A percentile compares a stretch with the other conserved stretches of the same genome.
These are phyloP conservation scores for Tricladium varicosporioides DNA, from an alignment of 2,329 filamentous ascomycete species.

Conservation along the genomic window DNA sequence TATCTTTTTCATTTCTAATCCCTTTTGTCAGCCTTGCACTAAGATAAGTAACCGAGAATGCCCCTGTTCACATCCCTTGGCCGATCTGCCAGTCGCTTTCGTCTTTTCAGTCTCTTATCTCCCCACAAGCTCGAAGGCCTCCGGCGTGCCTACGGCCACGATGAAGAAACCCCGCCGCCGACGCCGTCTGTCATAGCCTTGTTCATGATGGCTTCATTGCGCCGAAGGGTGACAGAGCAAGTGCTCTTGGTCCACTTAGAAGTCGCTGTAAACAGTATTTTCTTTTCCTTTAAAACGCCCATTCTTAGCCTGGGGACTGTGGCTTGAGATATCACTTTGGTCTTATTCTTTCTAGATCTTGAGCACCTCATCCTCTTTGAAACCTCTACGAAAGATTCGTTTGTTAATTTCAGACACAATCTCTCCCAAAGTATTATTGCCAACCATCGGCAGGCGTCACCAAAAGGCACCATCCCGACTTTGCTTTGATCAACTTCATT, in stretches of 20 bases:
- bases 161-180: conserved; percentile 5
- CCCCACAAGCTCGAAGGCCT: conserved; percentile 12
- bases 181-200: conserved; percentile 14
- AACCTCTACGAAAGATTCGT: no score
- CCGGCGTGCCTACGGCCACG: conserved; percentile 21
- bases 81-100: background rate
- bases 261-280: conserved; percentile 1
- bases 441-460: background rate
- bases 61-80: conserved; percentile 1
- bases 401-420: no score
- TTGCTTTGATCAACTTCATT: background rate
- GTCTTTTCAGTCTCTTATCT: conserved; percentile 18
- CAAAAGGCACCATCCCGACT: background rate
- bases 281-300: conserved; percentile 7
- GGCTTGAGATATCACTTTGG: background rate
- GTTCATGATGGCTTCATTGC: background rate
- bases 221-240: background rate
- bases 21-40: conserved; percentile 4
- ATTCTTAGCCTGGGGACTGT: conserved; percentile 1
- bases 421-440: background rate
- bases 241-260: background rate
- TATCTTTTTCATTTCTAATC: no score
- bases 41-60: conserved; percentile 12
- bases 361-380: background rate
- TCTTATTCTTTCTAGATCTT: background rate